phyloP scores from a whole-genome alignment of 352 stramenopile genomes.

The Phytophthora pseudosyringae region DNA sequence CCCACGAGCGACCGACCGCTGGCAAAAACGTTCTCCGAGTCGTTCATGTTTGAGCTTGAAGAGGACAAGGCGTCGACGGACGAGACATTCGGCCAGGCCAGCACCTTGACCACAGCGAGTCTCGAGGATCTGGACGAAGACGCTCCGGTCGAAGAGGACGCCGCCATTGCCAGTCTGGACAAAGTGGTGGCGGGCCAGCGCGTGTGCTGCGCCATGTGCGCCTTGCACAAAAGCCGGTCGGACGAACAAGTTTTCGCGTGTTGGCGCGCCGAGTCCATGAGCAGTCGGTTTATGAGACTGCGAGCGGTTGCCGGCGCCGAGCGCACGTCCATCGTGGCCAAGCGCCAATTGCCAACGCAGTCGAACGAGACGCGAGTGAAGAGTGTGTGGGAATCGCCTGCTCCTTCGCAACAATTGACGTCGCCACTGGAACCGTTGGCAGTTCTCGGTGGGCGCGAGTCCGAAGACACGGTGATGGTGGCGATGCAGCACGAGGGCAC shows the following conservation, averaged over 20 bases:
- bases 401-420: slow-evolving; percentile 27
- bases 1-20: slow-evolving; percentile 26
- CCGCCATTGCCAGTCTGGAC: slow-evolving; percentile 12
- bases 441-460: slow-evolving; percentile 20
- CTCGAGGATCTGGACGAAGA: slow-evolving; percentile 30
- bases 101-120: slow-evolving; percentile 27
- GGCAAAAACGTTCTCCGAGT: slow-evolving; percentile 45
- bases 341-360: slow-evolving; percentile 2
- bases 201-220: slow-evolving; percentile 53
- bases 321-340: slow-evolving; percentile 23
- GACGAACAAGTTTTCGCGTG: slow-evolving; percentile 49
- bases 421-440: slow-evolving; percentile 31
- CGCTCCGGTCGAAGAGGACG: slow-evolving; percentile 5
- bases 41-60: slow-evolving; percentile 32
- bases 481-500: slow-evolving; percentile 37
- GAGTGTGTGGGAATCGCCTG: slow-evolving; percentile 24
- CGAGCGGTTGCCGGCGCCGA: slow-evolving; percentile 18
- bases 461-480: slow-evolving; percentile 8
- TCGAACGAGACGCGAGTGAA: slow-evolving; percentile 4
- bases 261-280: slow-evolving; percentile 35
- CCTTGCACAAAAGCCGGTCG: slow-evolving; percentile 37
- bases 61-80: slow-evolving; percentile 5
- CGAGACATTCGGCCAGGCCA: slow-evolving; percentile 20
- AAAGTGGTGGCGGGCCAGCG: slow-evolving; percentile 32
- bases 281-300: slow-evolving; percentile 37